A percentile compares a stretch with the other conserved stretches of the same genome.
Evolutionary conservation across 1,139 yeast genomes (phyloP).

Genomic region (Suhomyces atakaporum): DNA sequence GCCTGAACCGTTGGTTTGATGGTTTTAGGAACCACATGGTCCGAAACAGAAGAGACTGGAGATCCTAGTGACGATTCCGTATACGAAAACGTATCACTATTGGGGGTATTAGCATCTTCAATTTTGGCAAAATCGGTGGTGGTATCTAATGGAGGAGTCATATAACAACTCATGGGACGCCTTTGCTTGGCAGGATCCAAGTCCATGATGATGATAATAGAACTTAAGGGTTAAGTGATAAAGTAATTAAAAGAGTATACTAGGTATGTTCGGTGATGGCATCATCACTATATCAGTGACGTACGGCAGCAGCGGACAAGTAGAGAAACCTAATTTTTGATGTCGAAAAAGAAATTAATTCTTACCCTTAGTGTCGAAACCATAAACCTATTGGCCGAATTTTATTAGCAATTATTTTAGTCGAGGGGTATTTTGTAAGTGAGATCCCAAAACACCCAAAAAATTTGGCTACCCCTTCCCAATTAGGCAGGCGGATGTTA

Average conservation of each 20-base stretch:
- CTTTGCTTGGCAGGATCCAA: conserved; percentile 1
- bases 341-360: conserved; percentile 3
- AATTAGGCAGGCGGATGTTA: not conserved
- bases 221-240: no score
- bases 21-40: conserved; percentile 2
- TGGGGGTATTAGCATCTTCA: conserved; percentile 12
- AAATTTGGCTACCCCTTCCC: not conserved
- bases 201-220: no score
- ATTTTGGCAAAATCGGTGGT: conserved; percentile 4
- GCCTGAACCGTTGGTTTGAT: not conserved
- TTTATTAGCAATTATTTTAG: not conserved
- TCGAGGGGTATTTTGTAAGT: not conserved
- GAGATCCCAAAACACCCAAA: not conserved
- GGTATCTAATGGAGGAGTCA: conserved; percentile 22
- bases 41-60: conserved; percentile 16
- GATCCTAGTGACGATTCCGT: conserved; percentile 10
- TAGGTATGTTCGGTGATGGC: not conserved
- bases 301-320: not conserved
- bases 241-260: no score
- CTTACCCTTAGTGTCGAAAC: not conserved
- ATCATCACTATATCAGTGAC: not conserved
- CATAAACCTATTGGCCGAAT: not conserved
- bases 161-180: conserved; percentile 24
- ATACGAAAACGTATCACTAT: conserved; percentile 12
- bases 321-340: not conserved